A percentile compares a stretch with the other conserved stretches of the same genome.
phyloP scores from a whole-genome alignment of 331 rosid species.

The Quercus lobata region DNA sequence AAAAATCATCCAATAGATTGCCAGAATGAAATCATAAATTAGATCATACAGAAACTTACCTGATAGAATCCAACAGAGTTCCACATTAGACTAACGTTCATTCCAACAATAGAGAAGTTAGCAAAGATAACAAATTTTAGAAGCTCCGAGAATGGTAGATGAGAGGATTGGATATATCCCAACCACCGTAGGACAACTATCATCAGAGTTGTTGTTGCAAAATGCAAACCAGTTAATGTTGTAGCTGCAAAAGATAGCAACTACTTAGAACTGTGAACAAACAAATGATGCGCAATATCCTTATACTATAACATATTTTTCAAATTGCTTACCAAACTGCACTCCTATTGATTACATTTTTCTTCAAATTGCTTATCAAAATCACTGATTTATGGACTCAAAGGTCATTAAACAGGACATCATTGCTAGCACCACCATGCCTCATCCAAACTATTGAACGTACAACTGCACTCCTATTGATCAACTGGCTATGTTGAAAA shows the following conservation, averaged over 20 bases:
- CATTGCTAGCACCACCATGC: not conserved
- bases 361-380: not conserved
- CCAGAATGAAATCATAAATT: conserved; percentile 2
- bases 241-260: conserved; percentile 44
- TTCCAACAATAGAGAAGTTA: conserved; percentile 79
- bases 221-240: conserved; percentile 56
- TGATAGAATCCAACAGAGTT: conserved; percentile 79
- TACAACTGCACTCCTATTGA: not conserved
- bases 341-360: too few relatives aligned
- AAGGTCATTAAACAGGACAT: not conserved
- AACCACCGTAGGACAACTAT: conserved; percentile 41
- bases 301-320: not conserved
- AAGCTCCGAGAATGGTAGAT: conserved; percentile 62
- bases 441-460: not conserved
- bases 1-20: conserved; percentile 5
- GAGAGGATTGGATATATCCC: conserved; percentile 68
- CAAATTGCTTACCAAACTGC: not conserved
- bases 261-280: not conserved
- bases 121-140: conserved; percentile 66
- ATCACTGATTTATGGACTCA: not conserved
- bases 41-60: conserved; percentile 31
- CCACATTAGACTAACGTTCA: conserved; percentile 87
- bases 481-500: not conserved
- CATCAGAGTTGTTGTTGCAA: conserved; percentile 48
- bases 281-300: not conserved